Evolutionary conservation across 352 stramenopile genomes (phyloP).

Genomic region (Phytopythium helicoides): DNA sequence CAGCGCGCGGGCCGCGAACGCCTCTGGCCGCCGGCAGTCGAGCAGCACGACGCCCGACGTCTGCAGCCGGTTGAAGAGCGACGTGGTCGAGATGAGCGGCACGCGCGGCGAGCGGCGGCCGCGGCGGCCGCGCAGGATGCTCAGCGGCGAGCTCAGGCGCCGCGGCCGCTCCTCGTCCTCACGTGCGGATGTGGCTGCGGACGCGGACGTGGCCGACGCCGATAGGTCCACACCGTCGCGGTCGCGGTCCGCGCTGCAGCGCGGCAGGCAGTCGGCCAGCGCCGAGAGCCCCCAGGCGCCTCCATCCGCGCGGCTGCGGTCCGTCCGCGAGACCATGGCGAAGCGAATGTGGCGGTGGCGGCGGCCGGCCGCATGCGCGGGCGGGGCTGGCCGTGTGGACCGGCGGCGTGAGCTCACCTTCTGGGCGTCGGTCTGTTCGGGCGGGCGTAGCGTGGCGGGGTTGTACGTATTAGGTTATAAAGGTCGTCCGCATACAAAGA

Average conservation of each 20-base stretch:
- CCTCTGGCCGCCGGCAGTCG: constrained; percentile 54
- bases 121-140: constrained; percentile 21
- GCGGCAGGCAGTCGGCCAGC: constrained; percentile 4
- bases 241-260: constrained; percentile 3
- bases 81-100: constrained; percentile 54
- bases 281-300: constrained; percentile 1
- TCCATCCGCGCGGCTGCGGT: too few relatives aligned
- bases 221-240: constrained; percentile 8
- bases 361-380: too few relatives aligned
- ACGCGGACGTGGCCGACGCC: background rate
- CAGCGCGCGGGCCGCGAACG: constrained; percentile 44
- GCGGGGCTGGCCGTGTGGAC: too few relatives aligned
- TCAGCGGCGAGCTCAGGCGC: constrained; percentile 21
- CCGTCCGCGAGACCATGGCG: too few relatives aligned
- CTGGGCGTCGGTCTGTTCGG: too few relatives aligned
- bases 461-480: background rate
- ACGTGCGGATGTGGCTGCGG: too few relatives aligned
- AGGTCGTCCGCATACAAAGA: background rate
- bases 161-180: constrained; percentile 2
- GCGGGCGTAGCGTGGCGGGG: too few relatives aligned
- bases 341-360: too few relatives aligned
- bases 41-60: constrained; percentile 62
- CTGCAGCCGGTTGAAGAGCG: constrained; percentile 77
- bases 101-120: constrained; percentile 30
- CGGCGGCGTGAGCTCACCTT: too few relatives aligned